phyloP scores from a whole-genome alignment of 2,329 filamentous ascomycete species.

The Penicillium fuscoglaucum region DNA sequence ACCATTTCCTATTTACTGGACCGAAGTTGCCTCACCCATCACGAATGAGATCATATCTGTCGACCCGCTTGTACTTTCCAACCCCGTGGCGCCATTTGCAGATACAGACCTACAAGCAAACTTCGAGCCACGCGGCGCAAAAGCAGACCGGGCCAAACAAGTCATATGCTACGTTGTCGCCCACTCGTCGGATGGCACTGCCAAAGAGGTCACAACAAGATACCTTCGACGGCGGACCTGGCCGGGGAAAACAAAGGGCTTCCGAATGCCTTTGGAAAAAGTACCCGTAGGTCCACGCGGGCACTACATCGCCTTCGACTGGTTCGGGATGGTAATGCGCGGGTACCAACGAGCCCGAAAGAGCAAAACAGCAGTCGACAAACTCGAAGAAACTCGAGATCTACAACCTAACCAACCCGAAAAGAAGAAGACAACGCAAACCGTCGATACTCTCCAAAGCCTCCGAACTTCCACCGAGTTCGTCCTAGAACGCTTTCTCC shows the following conservation, averaged over 20 bases:
- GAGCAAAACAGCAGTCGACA: conserved; percentile 68
- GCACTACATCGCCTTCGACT: conserved; percentile 78
- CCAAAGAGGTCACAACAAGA: conserved; percentile 90
- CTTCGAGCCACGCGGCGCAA: conserved; percentile 79
- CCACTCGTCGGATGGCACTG: conserved; percentile 78
- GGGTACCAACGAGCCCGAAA: conserved; percentile 62
- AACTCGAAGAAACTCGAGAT: conserved; percentile 75
- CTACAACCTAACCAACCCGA: conserved; percentile 71
- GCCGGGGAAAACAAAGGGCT: conserved; percentile 87
- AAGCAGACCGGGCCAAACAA: conserved; percentile 83
- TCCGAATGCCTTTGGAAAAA: conserved; percentile 75
- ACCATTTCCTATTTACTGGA: conserved; percentile 88
- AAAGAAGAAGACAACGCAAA: conserved; percentile 71
- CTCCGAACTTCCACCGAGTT: conserved; percentile 86
- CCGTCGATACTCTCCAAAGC: conserved; percentile 79
- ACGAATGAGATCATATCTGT: conserved; percentile 78
- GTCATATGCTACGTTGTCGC: conserved; percentile 87
- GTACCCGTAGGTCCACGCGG: conserved; percentile 74
- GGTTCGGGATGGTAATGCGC: conserved; percentile 80
- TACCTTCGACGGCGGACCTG: conserved; percentile 80
- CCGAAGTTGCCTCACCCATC: conserved; percentile 79
- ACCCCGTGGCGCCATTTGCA: conserved; percentile 60
- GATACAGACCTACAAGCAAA: conserved; percentile 70
- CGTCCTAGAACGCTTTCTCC: conserved; percentile 80
- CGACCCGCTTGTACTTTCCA: conserved; percentile 68